These are phyloP conservation scores for Liriodendron chinense DNA, from an alignment of 164 flowering plant genomes.

Conservation along the genomic window DNA sequence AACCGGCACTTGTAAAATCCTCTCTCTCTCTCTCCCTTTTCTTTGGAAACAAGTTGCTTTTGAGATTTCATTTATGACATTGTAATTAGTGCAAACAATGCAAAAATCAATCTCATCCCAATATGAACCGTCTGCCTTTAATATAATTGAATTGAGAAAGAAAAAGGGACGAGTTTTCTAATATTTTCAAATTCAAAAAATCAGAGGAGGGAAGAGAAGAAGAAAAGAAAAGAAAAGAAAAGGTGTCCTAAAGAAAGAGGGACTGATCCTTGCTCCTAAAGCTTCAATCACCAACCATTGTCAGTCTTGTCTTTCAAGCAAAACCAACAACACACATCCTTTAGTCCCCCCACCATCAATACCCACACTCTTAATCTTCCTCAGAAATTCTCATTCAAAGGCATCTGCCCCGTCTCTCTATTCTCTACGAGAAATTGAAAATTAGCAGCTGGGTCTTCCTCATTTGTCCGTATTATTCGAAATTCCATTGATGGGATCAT, in stretches of 20 bases:
- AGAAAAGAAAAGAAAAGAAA: neutral
- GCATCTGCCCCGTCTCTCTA: neutral
- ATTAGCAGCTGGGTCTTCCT: neutral
- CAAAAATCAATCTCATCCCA: neutral
- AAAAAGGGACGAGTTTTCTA: neutral
- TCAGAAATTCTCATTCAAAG: neutral
- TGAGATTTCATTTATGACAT: neutral
- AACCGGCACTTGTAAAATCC: no score
- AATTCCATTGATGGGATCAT: slow-evolving; percentile 37
- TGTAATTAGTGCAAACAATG: neutral
- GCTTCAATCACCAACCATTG: slow-evolving; percentile 45
- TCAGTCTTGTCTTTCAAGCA: slow-evolving; percentile 64
- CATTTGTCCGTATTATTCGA: neutral
- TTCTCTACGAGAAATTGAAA: neutral
- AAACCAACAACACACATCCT: slow-evolving; percentile 23
- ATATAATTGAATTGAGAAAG: neutral
- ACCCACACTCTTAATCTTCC: neutral
- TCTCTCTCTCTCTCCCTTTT: neutral
- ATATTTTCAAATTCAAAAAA: neutral
- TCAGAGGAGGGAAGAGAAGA: slow-evolving; percentile 1
- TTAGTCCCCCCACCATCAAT: slow-evolving; percentile 22
- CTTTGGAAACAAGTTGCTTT: neutral
- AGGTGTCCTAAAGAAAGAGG: neutral
- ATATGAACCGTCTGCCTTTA: neutral
- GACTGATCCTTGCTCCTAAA: slow-evolving; percentile 46